Percentiles rank a stretch among this genome's conserved stretches.
These are phyloP conservation scores for Parmales sp. DNA, from an alignment of 108 stramenopile species.

Conservation along the genomic window DNA sequence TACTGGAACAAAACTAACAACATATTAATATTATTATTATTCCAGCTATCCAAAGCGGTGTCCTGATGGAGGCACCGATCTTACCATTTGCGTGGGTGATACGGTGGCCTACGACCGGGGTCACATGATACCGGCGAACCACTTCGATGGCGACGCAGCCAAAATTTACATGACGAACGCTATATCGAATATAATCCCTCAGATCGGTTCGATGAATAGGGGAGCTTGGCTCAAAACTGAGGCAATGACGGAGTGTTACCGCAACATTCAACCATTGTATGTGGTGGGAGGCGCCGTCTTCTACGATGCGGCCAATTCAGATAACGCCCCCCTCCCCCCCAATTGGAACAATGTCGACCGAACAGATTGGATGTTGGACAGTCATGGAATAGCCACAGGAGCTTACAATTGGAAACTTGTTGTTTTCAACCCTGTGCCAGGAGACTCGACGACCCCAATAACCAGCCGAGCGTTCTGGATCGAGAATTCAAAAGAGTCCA, in stretches of 20 bases:
- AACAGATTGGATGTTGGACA: not conserved
- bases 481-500: not conserved
- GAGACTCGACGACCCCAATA: too few relatives aligned
- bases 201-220: not conserved
- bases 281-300: constrained; percentile 1
- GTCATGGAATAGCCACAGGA: not conserved
- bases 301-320: not conserved
- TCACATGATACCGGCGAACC: not conserved
- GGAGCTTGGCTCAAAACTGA: constrained; percentile 10
- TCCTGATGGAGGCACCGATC: not conserved
- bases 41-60: not conserved
- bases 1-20: not conserved
- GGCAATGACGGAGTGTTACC: not conserved
- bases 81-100: not conserved
- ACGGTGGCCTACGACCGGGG: constrained; percentile 4
- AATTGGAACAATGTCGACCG: not conserved
- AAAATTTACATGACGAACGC: not conserved
- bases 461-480: not conserved
- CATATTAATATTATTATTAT: not conserved
- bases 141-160: not conserved
- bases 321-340: not conserved
- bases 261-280: not conserved
- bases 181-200: not conserved
- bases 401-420: constrained; percentile 8
- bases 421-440: too few relatives aligned